Base-by-base conservation (phyloP, 2,329 filamentous ascomycete species). In the Penicillium sp. region DNA sequence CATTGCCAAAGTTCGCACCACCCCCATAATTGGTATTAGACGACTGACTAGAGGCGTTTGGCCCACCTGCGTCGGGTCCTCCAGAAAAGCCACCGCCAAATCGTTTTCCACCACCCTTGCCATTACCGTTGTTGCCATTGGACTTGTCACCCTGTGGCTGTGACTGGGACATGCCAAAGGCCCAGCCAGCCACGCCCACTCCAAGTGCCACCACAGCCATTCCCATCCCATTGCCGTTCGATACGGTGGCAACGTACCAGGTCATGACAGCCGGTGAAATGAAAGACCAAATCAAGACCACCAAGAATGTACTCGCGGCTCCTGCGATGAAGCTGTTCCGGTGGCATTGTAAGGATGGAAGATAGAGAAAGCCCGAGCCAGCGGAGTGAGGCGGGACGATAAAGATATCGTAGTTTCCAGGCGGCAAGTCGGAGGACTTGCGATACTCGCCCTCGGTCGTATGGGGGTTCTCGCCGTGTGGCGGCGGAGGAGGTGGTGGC, bases 341-440 rank as follows among this genome's bases (percentile, higher is more conserved):
- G 58, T 93, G 87, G 14, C 87, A 85, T 59, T 84, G 79, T 47
- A 97, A 68, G 0, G 90, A 95, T 0, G 91, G 91, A n/a, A 97
- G 79, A 65, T 97, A 96, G 18, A 97, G 74, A 67, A 96, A 96
- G 21, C 91, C 91, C 0, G 83, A 81, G 37, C 91, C 91, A 5
- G 90, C 78, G 8, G 89, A 91, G 65, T 95, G 89, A 32, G 90
- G 87, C 6, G 91, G 91, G 58, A 97, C 90, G 63, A 96, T 85
- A 71, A 96, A 96, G 62, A 97, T 94, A 72, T 97, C 91, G 68
- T 95, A 97, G 63, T 93, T 94, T 39, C 91, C 90, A 1, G 86
- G 77, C 2, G 91, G 91, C 33, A 96, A 73, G 41, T 86, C 84
- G 36, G 66, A 67, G 5, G 64, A 56, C 46, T 64, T 69, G 41